Percentiles rank a stretch among this genome's conserved stretches.
Evolutionary conservation across 768 basidiomycete genomes (phyloP).

Genomic region (Lentinula boryana): DNA sequence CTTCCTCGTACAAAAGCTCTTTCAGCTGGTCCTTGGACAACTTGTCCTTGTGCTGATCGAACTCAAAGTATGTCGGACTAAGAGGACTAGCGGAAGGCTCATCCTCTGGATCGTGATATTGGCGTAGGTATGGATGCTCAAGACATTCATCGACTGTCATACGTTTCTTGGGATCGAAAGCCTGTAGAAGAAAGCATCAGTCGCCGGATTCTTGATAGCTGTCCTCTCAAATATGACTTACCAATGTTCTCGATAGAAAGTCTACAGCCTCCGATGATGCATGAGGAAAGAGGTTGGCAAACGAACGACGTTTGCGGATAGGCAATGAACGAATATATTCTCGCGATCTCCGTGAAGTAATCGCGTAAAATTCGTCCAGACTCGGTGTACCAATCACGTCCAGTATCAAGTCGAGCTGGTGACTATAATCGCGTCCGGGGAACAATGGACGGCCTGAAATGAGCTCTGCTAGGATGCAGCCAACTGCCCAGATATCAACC

Average conservation of each 20-base stretch:
- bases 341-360: conserved; percentile 76
- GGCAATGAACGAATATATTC: conserved; percentile 87
- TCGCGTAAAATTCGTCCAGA: conserved; percentile 87
- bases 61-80: conserved; percentile 84
- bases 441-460: conserved; percentile 78
- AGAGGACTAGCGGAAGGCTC: conserved; percentile 78
- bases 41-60: conserved; percentile 76
- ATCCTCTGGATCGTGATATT: conserved; percentile 87
- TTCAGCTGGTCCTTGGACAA: conserved; percentile 78
- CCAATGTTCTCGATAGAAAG: conserved; percentile 67
- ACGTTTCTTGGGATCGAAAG: conserved; percentile 85
- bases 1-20: conserved; percentile 79
- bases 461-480: conserved; percentile 78
- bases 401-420: conserved; percentile 83
- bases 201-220: background rate
- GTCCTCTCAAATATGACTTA: conserved; percentile 17
- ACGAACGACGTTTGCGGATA: conserved; percentile 70
- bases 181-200: conserved; percentile 27
- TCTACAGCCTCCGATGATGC: conserved; percentile 70
- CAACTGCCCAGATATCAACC: conserved; percentile 74
- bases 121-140: conserved; percentile 73
- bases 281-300: conserved; percentile 70
- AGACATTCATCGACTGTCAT: conserved; percentile 80
- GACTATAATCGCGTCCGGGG: conserved; percentile 82
- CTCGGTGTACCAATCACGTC: conserved; percentile 89